phyloP scores from a whole-genome alignment of 2,329 filamentous ascomycete species.

The Venturia asperata region DNA sequence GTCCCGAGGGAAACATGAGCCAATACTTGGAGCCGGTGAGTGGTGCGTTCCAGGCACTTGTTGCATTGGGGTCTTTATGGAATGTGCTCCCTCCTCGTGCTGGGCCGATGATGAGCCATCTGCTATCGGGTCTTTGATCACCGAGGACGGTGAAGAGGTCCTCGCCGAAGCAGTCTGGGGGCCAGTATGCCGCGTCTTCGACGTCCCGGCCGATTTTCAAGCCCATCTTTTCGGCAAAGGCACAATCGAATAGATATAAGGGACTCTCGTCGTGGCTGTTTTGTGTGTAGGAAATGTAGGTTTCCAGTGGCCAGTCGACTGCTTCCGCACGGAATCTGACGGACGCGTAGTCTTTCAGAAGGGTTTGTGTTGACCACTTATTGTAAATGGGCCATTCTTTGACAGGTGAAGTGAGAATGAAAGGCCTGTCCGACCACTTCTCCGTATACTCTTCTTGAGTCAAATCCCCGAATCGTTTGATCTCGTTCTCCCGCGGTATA shows the following conservation, averaged over 20 bases:
- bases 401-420: slow-evolving; percentile 77
- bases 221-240: slow-evolving; percentile 79
- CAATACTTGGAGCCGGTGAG: slow-evolving; percentile 89
- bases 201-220: slow-evolving; percentile 53
- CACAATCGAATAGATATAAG: slow-evolving; percentile 83
- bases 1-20: slow-evolving; percentile 88
- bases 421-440: slow-evolving; percentile 72
- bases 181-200: slow-evolving; percentile 60
- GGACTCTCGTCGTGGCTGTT: slow-evolving; percentile 79
- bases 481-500: slow-evolving; percentile 69
- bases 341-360: slow-evolving; percentile 58
- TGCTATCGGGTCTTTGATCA: slow-evolving; percentile 70
- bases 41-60: slow-evolving; percentile 86
- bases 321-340: slow-evolving; percentile 81
- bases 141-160: slow-evolving; percentile 79
- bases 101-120: slow-evolving; percentile 90
- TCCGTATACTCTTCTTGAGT: slow-evolving; percentile 65
- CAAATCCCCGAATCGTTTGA: slow-evolving; percentile 61
- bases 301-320: slow-evolving; percentile 82
- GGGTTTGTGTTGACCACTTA: slow-evolving; percentile 63
- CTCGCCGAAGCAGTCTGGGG: slow-evolving; percentile 74
- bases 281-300: slow-evolving; percentile 75
- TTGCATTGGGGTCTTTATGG: slow-evolving; percentile 72
- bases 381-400: slow-evolving; percentile 71
- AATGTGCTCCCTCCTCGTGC: slow-evolving; percentile 86